Conservation (phyloP, 2,329 filamentous ascomycete genomes). For the Cercospora zeina region DNA sequence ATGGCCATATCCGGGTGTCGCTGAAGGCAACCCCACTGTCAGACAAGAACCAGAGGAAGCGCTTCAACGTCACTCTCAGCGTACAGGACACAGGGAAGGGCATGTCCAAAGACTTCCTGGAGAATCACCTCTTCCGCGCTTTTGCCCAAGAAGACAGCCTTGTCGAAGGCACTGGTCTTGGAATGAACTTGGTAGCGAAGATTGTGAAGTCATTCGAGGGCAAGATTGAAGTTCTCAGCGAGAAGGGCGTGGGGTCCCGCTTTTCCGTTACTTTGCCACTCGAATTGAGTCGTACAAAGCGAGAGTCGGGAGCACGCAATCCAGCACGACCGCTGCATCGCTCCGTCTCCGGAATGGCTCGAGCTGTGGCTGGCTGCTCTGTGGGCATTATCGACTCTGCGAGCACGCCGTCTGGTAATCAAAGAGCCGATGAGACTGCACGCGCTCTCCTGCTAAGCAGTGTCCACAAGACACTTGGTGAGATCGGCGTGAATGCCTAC, state of each 20-base stretch:
- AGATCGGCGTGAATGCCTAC: conserved; percentile 26
- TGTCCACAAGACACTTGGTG: conserved; percentile 27
- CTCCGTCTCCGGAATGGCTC: conserved; percentile 18
- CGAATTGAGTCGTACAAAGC: conserved; percentile 23
- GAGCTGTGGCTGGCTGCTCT: conserved; percentile 21
- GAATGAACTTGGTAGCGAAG: conserved; percentile 62
- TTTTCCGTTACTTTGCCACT: conserved; percentile 30
- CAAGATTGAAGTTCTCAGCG: conserved; percentile 48
- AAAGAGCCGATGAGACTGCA: conserved; percentile 26
- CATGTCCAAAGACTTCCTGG: conserved; percentile 64
- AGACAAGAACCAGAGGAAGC: conserved; percentile 26
- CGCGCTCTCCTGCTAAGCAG: conserved; percentile 25
- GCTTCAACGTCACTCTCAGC: conserved; percentile 31
- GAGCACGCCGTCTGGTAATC: conserved; percentile 23
- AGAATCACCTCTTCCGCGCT: conserved; percentile 61
- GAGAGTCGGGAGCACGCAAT: conserved; percentile 17
- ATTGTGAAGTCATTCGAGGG: conserved; percentile 63
- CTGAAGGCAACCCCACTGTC: conserved; percentile 28
- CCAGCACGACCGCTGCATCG: conserved; percentile 17
- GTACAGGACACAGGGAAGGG: conserved; percentile 67
- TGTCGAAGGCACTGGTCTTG: conserved; percentile 63
- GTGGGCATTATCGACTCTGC: conserved; percentile 28
- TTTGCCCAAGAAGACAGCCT: conserved; percentile 66
- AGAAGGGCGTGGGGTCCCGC: conserved; percentile 30
- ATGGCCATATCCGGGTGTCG: conserved; percentile 46